Evolutionary conservation across 305 asterid genomes (phyloP).

Genomic region (Fraxinus xanthoxyloides): DNA sequence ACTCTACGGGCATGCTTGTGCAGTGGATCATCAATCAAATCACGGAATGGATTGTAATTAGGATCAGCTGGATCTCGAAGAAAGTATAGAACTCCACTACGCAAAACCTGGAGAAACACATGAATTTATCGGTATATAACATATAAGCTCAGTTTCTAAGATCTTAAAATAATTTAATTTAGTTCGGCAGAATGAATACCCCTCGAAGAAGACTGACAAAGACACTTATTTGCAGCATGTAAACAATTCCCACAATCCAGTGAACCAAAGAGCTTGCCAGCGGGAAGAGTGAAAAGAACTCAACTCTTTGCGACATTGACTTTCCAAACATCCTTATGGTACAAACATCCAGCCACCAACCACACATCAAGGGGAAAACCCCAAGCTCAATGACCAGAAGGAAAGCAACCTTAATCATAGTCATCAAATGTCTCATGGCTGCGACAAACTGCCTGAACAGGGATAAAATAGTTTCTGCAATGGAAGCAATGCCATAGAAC

Average conservation of each 20-base stretch:
- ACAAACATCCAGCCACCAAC: conserved; percentile 99
- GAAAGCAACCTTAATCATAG: conserved; percentile 97
- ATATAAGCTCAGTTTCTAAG: background rate
- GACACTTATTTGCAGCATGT: conserved; percentile 96
- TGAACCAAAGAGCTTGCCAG: conserved; percentile 95
- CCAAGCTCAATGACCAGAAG: conserved; percentile 97
- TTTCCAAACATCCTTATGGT: conserved; percentile 96
- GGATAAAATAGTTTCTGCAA: conserved; percentile 93
- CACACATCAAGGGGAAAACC: conserved; percentile 94
- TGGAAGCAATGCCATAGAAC: conserved; percentile 90
- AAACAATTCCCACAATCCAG: conserved; percentile 95
- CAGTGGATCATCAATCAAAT: conserved; percentile 95
- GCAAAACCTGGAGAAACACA: conserved; percentile 57
- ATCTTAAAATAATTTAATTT: background rate
- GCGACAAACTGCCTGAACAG: conserved; percentile 88
- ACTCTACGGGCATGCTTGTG: conserved; percentile 99
- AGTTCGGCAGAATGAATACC: conserved; percentile 43
- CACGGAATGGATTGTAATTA: conserved; percentile 97
- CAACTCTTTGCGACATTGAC: conserved; percentile 84
- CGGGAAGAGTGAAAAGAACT: conserved; percentile 93
- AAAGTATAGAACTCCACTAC: conserved; percentile 89
- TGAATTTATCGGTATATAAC: background rate
- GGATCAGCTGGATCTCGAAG: conserved; percentile 99
- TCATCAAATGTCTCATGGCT: conserved; percentile 96
- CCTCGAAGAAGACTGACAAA: conserved; percentile 99